Evolutionary conservation across 768 basidiomycete genomes (phyloP).

Genomic region (Leucosporidium scottii): DNA sequence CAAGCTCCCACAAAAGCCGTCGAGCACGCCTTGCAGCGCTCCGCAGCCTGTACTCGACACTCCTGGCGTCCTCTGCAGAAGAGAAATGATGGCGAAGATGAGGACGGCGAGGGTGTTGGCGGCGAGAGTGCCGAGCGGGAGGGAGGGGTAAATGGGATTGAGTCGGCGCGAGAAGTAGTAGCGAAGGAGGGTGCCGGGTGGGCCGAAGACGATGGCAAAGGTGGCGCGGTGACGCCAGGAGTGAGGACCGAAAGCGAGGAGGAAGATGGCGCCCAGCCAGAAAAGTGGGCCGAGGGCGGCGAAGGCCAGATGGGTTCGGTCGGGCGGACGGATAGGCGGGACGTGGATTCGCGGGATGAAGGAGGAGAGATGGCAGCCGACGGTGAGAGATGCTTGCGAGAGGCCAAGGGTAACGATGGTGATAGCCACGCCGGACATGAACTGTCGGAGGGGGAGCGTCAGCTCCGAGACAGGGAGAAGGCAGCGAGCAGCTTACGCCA

Average conservation of each 20-base stretch:
- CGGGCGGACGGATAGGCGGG: constrained; percentile 5
- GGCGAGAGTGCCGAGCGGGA: constrained; percentile 72
- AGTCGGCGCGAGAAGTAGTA: constrained; percentile 66
- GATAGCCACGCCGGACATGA: constrained; percentile 77
- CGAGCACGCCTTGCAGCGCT: constrained; percentile 69
- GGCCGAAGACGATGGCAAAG: constrained; percentile 80
- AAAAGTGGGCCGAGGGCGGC: constrained; percentile 50
- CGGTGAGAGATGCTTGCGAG: constrained; percentile 65
- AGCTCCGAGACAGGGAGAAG: not conserved
- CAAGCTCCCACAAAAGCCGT: constrained; percentile 92
- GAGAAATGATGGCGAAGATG: constrained; percentile 65
- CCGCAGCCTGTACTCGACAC: constrained; percentile 48
- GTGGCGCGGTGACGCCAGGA: constrained; percentile 69
- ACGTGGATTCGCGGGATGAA: constrained; percentile 41
- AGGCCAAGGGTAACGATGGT: constrained; percentile 69
- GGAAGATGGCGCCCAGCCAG: constrained; percentile 54
- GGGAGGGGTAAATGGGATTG: constrained; percentile 56
- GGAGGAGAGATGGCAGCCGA: constrained; percentile 61
- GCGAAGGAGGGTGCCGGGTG: constrained; percentile 78
- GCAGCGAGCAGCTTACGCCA: constrained; percentile 52
- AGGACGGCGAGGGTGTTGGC: constrained; percentile 74
- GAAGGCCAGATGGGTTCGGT: constrained; percentile 14
- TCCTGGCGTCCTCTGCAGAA: constrained; percentile 54
- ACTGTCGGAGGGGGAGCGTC: constrained; percentile 47
- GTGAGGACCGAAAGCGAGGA: constrained; percentile 60